These are phyloP conservation scores for Seminavis robusta DNA, from an alignment of 108 stramenopile genomes.

Conservation along the genomic window DNA sequence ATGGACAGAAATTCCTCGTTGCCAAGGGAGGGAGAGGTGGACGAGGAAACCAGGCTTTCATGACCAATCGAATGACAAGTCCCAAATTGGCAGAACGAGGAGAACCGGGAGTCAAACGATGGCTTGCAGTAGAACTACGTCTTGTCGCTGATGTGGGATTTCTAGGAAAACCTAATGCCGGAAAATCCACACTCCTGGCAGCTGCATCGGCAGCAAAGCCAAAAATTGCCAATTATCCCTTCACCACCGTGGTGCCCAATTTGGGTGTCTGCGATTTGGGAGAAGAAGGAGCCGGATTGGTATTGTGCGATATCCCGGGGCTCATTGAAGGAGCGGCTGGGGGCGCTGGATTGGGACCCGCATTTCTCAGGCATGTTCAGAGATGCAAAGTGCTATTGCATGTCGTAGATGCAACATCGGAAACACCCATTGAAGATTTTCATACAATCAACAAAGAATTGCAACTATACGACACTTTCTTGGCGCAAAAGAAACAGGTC, in stretches of 20 bases:
- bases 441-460: constrained; percentile 91
- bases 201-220: constrained; percentile 86
- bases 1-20: constrained; percentile 83
- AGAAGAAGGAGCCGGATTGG: constrained; percentile 77
- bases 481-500: constrained; percentile 93
- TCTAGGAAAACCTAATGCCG: constrained; percentile 98
- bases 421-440: constrained; percentile 92
- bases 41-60: constrained; percentile 93
- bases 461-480: constrained; percentile 69
- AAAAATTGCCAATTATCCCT: constrained; percentile 98
- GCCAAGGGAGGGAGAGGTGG: constrained; percentile 94
- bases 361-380: constrained; percentile 90
- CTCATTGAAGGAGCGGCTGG: constrained; percentile 84
- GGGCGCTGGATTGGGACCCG: constrained; percentile 85
- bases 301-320: constrained; percentile 93
- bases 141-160: constrained; percentile 97
- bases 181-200: constrained; percentile 92
- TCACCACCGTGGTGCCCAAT: constrained; percentile 97
- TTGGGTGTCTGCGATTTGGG: constrained; percentile 91
- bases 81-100: constrained; percentile 89
- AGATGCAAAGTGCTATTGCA: constrained; percentile 91
- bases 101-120: constrained; percentile 86
- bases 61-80: constrained; percentile 74
- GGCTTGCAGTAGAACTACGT: constrained; percentile 88
- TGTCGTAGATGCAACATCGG: constrained; percentile 91